Evolutionary conservation across 1,284 basidiomycete species (phyloP).

Genomic region (Sporisorium graminicola): DNA sequence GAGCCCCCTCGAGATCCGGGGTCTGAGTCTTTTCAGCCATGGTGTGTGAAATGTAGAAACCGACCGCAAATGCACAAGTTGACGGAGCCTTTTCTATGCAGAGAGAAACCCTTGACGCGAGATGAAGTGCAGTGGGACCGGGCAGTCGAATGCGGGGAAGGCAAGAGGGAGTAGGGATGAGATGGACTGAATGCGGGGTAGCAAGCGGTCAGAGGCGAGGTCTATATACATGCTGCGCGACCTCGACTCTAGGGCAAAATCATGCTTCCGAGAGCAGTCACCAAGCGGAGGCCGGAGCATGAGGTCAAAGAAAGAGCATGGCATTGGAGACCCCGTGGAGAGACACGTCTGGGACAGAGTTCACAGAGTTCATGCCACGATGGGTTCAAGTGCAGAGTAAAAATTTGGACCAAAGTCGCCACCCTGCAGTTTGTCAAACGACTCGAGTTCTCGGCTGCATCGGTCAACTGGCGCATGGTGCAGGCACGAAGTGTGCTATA

Average conservation of each 20-base stretch:
- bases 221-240: slow-evolving; percentile 25
- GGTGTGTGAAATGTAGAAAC: background rate
- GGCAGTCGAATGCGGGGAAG: slow-evolving; percentile 2
- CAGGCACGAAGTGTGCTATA: too few species aligned
- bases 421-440: background rate
- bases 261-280: background rate
- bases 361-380: slow-evolving; percentile 1
- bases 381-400: background rate
- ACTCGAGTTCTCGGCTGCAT: background rate
- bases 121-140: background rate
- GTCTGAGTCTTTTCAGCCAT: slow-evolving; percentile 37
- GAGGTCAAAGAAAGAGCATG: background rate
- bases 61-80: background rate
- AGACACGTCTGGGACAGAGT: background rate
- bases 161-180: slow-evolving; percentile 4
- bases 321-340: slow-evolving; percentile 23
- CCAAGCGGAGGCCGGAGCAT: background rate
- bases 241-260: background rate
- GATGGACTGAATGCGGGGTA: slow-evolving; percentile 21
- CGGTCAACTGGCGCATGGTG: slow-evolving; percentile 1
- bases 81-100: background rate
- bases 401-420: background rate
- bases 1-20: slow-evolving; percentile 31
- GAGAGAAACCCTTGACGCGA: background rate
- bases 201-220: background rate